Conservation (phyloP, 345 rosid genomes). For the Ailanthus altissimus region DNA sequence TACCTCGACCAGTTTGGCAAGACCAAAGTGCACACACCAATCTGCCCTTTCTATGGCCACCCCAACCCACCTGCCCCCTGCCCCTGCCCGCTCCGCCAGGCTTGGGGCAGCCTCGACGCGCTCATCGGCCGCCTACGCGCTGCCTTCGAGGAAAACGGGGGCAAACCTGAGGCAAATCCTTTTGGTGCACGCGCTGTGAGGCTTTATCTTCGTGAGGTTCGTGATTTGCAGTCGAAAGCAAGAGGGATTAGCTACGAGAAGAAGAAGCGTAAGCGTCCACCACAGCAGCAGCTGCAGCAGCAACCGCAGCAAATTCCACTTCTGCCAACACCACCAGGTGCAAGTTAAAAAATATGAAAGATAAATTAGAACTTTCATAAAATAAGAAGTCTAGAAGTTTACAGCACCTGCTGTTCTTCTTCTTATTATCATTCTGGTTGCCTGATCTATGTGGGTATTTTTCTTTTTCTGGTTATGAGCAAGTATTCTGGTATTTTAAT, state of each 20-base stretch:
- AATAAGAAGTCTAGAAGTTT: constrained; percentile 9
- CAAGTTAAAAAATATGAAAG: constrained; percentile 35
- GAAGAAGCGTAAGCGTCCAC: constrained; percentile 69
- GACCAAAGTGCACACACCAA: constrained; percentile 63
- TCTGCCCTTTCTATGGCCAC: constrained; percentile 67
- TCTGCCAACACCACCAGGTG: constrained; percentile 39
- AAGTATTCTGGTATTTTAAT: constrained; percentile 12
- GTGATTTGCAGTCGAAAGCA: constrained; percentile 69
- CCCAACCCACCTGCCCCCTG: constrained; percentile 72
- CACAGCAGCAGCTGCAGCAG: constrained; percentile 19
- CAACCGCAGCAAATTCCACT: constrained; percentile 37
- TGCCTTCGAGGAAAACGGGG: constrained; percentile 70
- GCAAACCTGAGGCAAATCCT: constrained; percentile 65
- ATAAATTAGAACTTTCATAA: neutral
- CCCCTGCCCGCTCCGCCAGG: constrained; percentile 74
- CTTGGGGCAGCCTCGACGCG: constrained; percentile 80
- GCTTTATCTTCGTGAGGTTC: constrained; percentile 65
- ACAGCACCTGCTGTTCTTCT: constrained; percentile 6
- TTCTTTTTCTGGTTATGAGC: neutral
- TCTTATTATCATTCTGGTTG: constrained; percentile 11
- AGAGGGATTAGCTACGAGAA: constrained; percentile 75
- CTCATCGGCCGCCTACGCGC: constrained; percentile 71
- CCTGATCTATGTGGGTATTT: neutral
- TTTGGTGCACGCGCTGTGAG: constrained; percentile 70
- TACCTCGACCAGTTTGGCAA: constrained; percentile 73